Base-by-base conservation (phyloP, 2,329 filamentous ascomycete species). In the Cytospora leucostoma region DNA sequence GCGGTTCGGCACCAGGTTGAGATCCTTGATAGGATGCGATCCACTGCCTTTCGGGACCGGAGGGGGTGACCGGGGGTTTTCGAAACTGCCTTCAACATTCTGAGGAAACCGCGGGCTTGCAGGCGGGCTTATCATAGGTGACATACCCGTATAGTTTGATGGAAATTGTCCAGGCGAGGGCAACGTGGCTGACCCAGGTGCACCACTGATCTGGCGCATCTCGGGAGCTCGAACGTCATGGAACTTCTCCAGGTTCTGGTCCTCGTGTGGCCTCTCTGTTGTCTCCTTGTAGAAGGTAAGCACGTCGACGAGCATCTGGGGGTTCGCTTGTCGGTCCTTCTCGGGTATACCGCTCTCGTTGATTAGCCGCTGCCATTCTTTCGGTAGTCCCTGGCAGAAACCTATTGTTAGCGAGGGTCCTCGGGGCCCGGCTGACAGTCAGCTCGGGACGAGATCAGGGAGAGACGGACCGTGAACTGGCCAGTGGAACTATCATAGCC, bases 271-370 rank as follows among this genome's bases (percentile, higher is more conserved):
- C 70, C 82, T 83, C 70, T 94, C 92, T 33, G 91, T 90, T 68
- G 92, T 97, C 78, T 97, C 94, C 76, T 97, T 96, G 82, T 97
- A 98, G 75, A 98, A 98, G 65, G 90, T 91, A 77, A 99, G 89
- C 71, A 99, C 95, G 75, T 98, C 91, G 73, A 96, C 89, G 78
- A 97, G 93, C 64, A 94, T 93, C 76, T 98, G 93, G 3, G 95
- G 95, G 73, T 98, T 93, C 76, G 97, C 91, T 75, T 94, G 91
- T 76, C 96, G 91, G 75, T 98, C 95, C 78, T 95, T 93, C 78
- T 97, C 93, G 34, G 93, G 91, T 71, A 99, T 97, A 68, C 95
- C 95, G 76, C 92, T 97, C 76, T 97, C 93, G 78, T 94, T 92
- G 73, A 99, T 87, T 74, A 97, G 86, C 66, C 92, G 89, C 78